Conservation (phyloP, 257 asterid genomes). For the Solanum clarkiae region DNA sequence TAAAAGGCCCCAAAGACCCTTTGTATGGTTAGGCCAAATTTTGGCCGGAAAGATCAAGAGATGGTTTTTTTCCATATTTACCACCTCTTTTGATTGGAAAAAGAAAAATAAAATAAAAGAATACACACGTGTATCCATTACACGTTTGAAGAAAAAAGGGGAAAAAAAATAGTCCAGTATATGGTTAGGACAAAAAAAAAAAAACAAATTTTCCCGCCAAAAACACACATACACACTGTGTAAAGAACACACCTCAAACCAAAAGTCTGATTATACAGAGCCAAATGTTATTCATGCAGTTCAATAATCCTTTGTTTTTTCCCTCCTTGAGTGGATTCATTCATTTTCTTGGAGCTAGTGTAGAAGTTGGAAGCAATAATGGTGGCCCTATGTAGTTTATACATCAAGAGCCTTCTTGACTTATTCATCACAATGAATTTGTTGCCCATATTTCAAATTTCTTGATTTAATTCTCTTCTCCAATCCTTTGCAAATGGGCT, state of each 20-base stretch:
- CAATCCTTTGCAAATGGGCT: slow-evolving; percentile 13
- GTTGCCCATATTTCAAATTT: slow-evolving; percentile 19
- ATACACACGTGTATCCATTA: slow-evolving; percentile 31
- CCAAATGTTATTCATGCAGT: neutral
- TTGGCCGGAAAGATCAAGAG: slow-evolving; percentile 31
- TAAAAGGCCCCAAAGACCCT: slow-evolving; percentile 89
- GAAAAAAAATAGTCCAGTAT: slow-evolving; percentile 25
- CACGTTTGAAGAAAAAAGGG: slow-evolving; percentile 11
- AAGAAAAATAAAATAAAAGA: slow-evolving; percentile 8
- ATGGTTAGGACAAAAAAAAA: slow-evolving; percentile 35
- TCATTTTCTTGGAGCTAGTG: neutral
- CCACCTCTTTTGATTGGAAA: neutral
- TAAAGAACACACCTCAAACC: neutral
- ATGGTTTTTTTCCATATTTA: neutral
- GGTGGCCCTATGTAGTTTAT: slow-evolving; percentile 1
- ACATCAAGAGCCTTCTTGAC: slow-evolving; percentile 8
- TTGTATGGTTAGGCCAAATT: slow-evolving; percentile 41
- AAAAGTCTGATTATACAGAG: neutral
- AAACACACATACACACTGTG: slow-evolving; percentile 53
- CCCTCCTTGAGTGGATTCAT: neutral
- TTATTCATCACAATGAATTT: neutral
- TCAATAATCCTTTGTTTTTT: neutral
- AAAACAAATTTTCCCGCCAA: slow-evolving; percentile 40
- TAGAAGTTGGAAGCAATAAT: slow-evolving; percentile 11
- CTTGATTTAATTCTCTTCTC: slow-evolving; percentile 9